phyloP scores from a whole-genome alignment of 2,329 filamentous ascomycete species.

The Diaporthe ilicicola region DNA sequence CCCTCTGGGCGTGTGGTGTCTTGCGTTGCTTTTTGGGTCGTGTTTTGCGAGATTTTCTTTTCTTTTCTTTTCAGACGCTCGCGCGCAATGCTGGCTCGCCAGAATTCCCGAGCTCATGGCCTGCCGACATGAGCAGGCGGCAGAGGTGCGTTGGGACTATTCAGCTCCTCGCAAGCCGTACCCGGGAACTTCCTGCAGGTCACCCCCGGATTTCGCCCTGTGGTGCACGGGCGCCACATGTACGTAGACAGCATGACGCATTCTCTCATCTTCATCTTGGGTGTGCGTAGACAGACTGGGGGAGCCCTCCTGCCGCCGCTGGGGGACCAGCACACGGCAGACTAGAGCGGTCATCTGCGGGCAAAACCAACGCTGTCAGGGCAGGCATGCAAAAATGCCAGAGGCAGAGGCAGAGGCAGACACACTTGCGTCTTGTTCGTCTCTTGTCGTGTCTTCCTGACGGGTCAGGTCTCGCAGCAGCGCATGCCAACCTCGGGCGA shows the following conservation, averaged over 20 bases:
- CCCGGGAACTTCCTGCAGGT: background rate
- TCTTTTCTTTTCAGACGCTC: background rate
- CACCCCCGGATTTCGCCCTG: slow-evolving; percentile 1
- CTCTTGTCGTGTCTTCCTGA: slow-evolving; percentile 29
- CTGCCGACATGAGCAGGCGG: background rate
- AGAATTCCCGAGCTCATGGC: slow-evolving; percentile 16
- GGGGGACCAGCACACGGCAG: background rate
- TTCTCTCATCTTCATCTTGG: background rate
- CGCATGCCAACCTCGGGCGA: background rate
- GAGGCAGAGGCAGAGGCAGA: background rate
- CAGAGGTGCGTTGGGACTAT: background rate
- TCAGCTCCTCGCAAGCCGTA: background rate
- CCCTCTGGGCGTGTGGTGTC: slow-evolving; percentile 17
- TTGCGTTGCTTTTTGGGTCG: slow-evolving; percentile 13
- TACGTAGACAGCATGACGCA: background rate
- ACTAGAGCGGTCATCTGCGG: background rate
- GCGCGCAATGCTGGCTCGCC: slow-evolving; percentile 1
- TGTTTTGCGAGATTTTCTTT: background rate
- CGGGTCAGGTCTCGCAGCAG: slow-evolving; percentile 39
- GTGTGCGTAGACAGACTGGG: background rate
- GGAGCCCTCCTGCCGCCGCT: background rate
- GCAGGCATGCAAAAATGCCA: background rate
- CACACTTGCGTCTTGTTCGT: background rate
- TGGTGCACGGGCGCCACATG: background rate
- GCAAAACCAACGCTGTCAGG: background rate